phyloP scores from a whole-genome alignment of 83 land plant genomes.

The Thuja plicata region DNA sequence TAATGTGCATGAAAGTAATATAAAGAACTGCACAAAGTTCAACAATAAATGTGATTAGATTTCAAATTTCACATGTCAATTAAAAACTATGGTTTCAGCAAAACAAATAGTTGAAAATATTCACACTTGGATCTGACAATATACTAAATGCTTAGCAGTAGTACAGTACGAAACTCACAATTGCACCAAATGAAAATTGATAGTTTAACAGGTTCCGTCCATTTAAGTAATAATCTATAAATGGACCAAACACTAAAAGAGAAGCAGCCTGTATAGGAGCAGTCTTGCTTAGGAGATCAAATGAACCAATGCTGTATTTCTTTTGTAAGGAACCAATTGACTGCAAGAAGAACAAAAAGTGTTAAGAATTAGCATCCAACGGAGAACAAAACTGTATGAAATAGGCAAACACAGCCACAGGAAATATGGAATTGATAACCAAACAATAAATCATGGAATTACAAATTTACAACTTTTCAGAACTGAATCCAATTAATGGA shows the following conservation, averaged over 20 bases:
- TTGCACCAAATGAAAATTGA: slow-evolving; percentile 36
- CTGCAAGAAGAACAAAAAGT: slow-evolving; percentile 40
- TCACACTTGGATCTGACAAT: slow-evolving; percentile 1
- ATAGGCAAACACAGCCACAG: background rate
- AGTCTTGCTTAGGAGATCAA: slow-evolving; percentile 86
- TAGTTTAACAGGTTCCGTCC: slow-evolving; percentile 47
- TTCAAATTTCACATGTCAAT: slow-evolving; percentile 8
- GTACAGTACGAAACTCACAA: slow-evolving; percentile 38
- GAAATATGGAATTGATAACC: slow-evolving; percentile 5
- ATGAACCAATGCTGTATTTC: slow-evolving; percentile 79
- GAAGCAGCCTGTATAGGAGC: slow-evolving; percentile 94
- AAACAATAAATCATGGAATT: background rate
- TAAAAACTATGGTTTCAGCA: background rate
- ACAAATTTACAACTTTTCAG: background rate
- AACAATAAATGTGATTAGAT: slow-evolving; percentile 6
- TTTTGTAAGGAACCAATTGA: slow-evolving; percentile 81
- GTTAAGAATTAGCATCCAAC: slow-evolving; percentile 3
- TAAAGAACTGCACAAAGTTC: slow-evolving; percentile 55
- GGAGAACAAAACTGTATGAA: background rate
- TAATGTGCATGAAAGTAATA: slow-evolving; percentile 51
- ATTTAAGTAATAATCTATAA: slow-evolving; percentile 62
- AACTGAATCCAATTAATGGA: background rate
- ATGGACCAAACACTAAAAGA: slow-evolving; percentile 77
- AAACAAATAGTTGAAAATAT: slow-evolving; percentile 11
- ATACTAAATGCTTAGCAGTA: slow-evolving; percentile 2